Percentiles rank a stretch among this genome's conserved stretches.
Evolutionary conservation across 2,329 filamentous ascomycete species (phyloP).

Genomic region (Aquanectria penicillioides): DNA sequence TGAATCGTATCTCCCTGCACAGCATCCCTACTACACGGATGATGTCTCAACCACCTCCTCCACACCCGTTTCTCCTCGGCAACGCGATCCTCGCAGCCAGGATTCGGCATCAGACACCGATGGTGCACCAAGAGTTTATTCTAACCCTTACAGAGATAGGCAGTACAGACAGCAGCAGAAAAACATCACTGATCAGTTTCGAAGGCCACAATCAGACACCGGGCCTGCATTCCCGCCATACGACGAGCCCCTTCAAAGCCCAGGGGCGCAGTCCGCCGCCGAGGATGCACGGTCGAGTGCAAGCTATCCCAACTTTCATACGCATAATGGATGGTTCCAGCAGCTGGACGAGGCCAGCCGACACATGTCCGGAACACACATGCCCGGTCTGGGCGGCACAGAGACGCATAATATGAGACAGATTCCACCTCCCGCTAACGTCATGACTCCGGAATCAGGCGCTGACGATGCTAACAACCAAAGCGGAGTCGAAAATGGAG

Average conservation of each 20-base stretch:
- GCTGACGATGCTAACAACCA: no score
- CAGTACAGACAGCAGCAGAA: not conserved
- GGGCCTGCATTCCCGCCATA: not conserved
- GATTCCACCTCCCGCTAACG: no score
- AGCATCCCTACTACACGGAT: not conserved
- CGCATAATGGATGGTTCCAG: not conserved
- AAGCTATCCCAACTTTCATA: no score
- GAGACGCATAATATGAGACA: no score
- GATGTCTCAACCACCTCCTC: not conserved
- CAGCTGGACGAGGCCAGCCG: no score
- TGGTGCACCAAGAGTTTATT: not conserved
- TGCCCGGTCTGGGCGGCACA: no score
- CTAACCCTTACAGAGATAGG: not conserved
- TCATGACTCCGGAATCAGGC: no score
- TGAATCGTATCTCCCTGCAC: not conserved
- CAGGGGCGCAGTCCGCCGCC: not conserved
- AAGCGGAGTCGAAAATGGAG: no score
- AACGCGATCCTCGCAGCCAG: not conserved
- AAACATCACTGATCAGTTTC: not conserved
- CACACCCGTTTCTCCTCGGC: not conserved
- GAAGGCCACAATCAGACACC: no score
- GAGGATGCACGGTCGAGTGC: not conserved
- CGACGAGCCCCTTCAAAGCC: not conserved
- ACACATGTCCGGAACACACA: no score
- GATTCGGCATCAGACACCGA: not conserved